Percentiles rank a stretch among this genome's conserved stretches.
These are phyloP conservation scores for Sequoia sempervirens DNA, from an alignment of 75 land plant species.

Conservation along the genomic window DNA sequence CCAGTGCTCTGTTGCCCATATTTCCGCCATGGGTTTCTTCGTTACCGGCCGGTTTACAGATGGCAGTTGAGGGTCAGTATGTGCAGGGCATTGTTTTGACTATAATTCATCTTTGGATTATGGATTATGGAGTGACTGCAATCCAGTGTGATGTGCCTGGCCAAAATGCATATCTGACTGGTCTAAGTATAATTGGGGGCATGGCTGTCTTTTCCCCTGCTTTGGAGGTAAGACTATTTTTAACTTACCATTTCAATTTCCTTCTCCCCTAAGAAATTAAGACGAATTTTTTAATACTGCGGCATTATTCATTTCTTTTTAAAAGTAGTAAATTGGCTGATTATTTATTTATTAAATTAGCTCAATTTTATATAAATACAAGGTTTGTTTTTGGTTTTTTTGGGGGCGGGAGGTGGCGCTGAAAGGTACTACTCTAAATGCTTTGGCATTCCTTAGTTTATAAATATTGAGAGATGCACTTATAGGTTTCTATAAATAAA, in stretches of 20 bases:
- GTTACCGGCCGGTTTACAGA: slow-evolving; percentile 60
- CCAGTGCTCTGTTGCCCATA: slow-evolving; percentile 67
- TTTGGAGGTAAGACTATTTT: slow-evolving; percentile 57
- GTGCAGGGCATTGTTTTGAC: slow-evolving; percentile 42
- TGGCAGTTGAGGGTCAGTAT: slow-evolving; percentile 64
- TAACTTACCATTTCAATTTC: neutral
- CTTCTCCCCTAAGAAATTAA: neutral
- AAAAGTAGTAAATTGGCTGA: neutral
- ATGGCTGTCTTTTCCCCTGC: slow-evolving; percentile 85
- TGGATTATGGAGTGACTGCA: slow-evolving; percentile 74
- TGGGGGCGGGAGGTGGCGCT: no score
- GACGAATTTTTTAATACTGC: no score
- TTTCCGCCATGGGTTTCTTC: slow-evolving; percentile 74
- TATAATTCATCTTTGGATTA: slow-evolving; percentile 46
- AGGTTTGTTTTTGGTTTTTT: no score
- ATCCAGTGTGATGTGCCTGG: slow-evolving; percentile 76
- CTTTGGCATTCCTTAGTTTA: no score
- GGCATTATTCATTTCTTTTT: neutral
- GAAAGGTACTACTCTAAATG: no score
- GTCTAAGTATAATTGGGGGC: slow-evolving; percentile 92
- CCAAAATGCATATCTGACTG: slow-evolving; percentile 74
- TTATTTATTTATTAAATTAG: neutral
- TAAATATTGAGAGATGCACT: no score
- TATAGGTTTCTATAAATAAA: no score
- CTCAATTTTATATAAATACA: no score